Percentiles rank a stretch among this genome's conserved stretches.
phyloP scores from a whole-genome alignment of 148 eudicot genomes.

The Vaccinium macrocarpon region DNA sequence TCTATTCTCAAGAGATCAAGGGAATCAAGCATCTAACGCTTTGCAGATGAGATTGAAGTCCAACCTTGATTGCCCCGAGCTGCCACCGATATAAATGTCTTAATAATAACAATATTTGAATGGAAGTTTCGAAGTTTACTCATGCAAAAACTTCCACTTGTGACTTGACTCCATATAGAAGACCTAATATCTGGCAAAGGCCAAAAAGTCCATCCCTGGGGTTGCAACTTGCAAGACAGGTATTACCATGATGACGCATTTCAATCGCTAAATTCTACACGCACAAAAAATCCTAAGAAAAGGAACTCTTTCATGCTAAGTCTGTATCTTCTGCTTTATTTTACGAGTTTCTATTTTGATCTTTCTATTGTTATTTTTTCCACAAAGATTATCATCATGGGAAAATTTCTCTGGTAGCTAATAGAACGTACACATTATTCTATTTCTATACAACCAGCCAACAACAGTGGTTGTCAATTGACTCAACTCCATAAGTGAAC shows the following conservation, averaged over 20 bases:
- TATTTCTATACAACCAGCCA: background rate
- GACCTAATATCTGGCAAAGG: no score
- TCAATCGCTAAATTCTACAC: background rate
- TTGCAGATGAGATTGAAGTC: no score
- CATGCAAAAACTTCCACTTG: no score
- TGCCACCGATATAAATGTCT: no score
- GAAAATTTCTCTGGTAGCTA: background rate
- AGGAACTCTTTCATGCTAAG: background rate
- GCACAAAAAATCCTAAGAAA: no score
- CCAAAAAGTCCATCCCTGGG: no score
- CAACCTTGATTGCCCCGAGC: no score
- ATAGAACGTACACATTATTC: background rate
- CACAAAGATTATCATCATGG: background rate
- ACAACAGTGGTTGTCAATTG: background rate
- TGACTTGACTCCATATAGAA: no score
- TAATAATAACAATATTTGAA: no score
- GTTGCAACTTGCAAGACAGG: no score
- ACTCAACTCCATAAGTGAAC: background rate
- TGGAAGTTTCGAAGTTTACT: no score
- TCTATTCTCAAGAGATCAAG: background rate
- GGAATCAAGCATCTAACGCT: conserved; percentile 6
- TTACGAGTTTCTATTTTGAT: background rate
- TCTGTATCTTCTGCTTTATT: background rate
- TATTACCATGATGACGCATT: background rate
- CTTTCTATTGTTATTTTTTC: background rate